Base-by-base conservation (phyloP, 225 moss, liverwort and hornwort species). In the Pleurozium schreberi region DNA sequence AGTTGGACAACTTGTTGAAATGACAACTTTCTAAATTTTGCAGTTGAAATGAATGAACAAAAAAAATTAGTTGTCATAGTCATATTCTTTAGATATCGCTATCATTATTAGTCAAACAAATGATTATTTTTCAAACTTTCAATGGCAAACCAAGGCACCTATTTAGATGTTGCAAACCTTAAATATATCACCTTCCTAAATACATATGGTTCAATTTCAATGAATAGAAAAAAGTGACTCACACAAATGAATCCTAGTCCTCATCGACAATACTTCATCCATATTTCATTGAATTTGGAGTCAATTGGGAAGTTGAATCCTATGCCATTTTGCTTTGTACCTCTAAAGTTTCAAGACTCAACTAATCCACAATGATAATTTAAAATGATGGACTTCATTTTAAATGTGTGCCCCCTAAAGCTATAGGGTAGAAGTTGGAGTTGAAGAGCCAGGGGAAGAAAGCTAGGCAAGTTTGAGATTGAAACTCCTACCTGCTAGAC, bases 361-460 rank as follows among this genome's bases (percentile, higher is more conserved):
- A 22, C 3, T 53, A 36, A 53, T 53, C 53, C 0, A 76, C 13
- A 36, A 52, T 22, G 14, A 19, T 52, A 34, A 52, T 75, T 34
- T 22, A 36, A 52, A 76, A 53, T 76, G 14, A 76, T 23, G 6
- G 14, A 2, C 23, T 52, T 76, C n/a, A n/a, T n/a, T n/a, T n/a
- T 5, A 22, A 22, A 34, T 76, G 14, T 8, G 0, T 23, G 16
- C 15, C 23, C 3, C 2, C 14, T 36, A 53, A 23, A 53, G 14
- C 36, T 9, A 14, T 22, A 76, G 52, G 9, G 1, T 53, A 53
- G 50, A 50, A 50, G 21, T 34, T 50, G 2, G 10, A 50, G 34
- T 75, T 21, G 34, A 50, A 0, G 0, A 31, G 6, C 0, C 3
- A 47, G 3, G 47, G 11, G 0, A 0, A 49, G 6, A 49, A 33